Evolutionary conservation across 2,329 filamentous ascomycete genomes (phyloP), one percentile per base, ranked within the genome.

Genomic region (Coniochaeta ligniaria): DNA sequence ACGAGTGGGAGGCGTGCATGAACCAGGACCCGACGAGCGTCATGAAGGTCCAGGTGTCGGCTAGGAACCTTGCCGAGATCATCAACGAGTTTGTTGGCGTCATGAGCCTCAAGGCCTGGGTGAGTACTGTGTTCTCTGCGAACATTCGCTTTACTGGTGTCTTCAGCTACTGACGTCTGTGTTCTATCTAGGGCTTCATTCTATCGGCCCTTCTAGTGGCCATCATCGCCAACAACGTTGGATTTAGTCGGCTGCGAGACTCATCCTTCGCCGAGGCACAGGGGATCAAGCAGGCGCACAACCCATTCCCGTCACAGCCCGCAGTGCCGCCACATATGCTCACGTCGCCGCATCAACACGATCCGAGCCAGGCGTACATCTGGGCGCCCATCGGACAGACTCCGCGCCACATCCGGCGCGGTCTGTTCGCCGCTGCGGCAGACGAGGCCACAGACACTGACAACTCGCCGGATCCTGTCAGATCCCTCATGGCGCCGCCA

Each of bases 81-180:
- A 88, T 98, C 74, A 97, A 98, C 72, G 89, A 89, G 68, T 97
- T 98, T 72, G 88, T 96, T 5, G 92, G 96, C 67, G 87, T 91
- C 6, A 93, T 98, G 73, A 92, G 89, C 64, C 89, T 91, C 74
- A 97, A 97, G 74, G 81, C 82, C 11, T 82, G 82, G 76, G 83
- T 84, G 73, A 65, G 80, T 72, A 16, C 17, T 11, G n/a, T 28
- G 17, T n/a, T 24, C 33, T 57, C 8, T 38, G 5, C 5, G 5
- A 9, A 38, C 38, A 7, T 52, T 47, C 6, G 2, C 20, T 47
- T 12, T 26, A 6, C 26, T 36, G n/a, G 35, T 26, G n/a, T 41
- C 38, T 57, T 36, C 3, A n/a, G 33, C 31, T 60, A 60, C 65
- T 68, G 61, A 68, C 59, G 26, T 58, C 11, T 3, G 3, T 41